Percentiles rank a stretch among this genome's conserved stretches.
Conservation (phyloP, 768 basidiomycete species). For the Mrakia frigida region DNA sequence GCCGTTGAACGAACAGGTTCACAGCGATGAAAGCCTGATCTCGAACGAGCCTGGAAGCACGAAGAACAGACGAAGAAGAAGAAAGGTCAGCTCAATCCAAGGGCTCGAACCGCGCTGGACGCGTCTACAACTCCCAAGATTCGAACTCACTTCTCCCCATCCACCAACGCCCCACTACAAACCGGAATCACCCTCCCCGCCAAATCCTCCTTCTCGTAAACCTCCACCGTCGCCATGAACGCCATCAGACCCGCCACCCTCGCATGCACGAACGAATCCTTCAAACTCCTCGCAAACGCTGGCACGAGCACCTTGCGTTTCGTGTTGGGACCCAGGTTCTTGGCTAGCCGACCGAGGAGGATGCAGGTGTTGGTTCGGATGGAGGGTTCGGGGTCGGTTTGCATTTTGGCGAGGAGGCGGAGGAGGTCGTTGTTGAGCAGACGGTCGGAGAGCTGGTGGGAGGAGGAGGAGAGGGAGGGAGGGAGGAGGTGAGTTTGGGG, state of each 20-base stretch:
- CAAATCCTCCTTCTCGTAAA: constrained; percentile 80
- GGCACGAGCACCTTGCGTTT: constrained; percentile 95
- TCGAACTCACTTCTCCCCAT: constrained; percentile 77
- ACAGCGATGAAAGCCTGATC: constrained; percentile 95
- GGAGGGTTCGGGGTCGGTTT: constrained; percentile 85
- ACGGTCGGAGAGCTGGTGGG: constrained; percentile 70
- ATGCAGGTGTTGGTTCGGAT: constrained; percentile 98
- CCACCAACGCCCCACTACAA: constrained; percentile 71
- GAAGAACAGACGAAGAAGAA: neutral
- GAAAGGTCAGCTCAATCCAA: too few species aligned
- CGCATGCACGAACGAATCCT: constrained; percentile 86
- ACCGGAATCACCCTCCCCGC: constrained; percentile 85
- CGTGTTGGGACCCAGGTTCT: constrained; percentile 75
- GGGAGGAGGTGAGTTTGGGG: neutral
- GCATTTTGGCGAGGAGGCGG: constrained; percentile 83
- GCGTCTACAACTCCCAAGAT: neutral
- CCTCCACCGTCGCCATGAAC: constrained; percentile 87
- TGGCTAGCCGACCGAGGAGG: constrained; percentile 83
- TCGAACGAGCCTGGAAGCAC: constrained; percentile 65
- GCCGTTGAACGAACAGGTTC: constrained; percentile 74
- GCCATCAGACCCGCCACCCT: constrained; percentile 92
- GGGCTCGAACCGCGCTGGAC: neutral
- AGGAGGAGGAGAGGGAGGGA: constrained; percentile 22
- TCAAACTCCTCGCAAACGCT: constrained; percentile 81
- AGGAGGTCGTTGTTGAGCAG: constrained; percentile 95